Conservation (phyloP, 768 basidiomycete genomes). For the Asterophora parasitica region DNA sequence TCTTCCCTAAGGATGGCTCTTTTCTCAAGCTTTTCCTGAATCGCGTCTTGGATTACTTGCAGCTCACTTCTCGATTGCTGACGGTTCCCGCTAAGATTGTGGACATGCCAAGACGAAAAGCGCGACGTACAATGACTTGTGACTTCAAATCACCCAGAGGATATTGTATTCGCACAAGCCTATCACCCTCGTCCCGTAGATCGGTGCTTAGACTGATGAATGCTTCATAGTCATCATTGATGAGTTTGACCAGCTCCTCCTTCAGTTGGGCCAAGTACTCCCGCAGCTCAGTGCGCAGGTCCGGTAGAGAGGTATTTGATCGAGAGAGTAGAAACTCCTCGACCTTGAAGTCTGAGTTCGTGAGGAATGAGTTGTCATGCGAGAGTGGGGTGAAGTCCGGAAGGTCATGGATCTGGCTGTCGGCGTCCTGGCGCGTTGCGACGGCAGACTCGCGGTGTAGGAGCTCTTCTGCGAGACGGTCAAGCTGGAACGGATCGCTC, state of each 20-base stretch:
- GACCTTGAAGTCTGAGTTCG: constrained; percentile 65
- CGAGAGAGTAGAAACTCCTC: constrained; percentile 88
- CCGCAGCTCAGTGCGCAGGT: constrained; percentile 81
- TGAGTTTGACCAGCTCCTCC: constrained; percentile 91
- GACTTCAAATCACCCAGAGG: constrained; percentile 62
- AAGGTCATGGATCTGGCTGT: constrained; percentile 37
- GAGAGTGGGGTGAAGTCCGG: constrained; percentile 70
- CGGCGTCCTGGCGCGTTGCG: constrained; percentile 11
- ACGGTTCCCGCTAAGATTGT: background rate
- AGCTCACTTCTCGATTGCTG: constrained; percentile 64
- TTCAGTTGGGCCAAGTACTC: constrained; percentile 81
- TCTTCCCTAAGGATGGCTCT: constrained; percentile 78
- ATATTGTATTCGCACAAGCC: constrained; percentile 60
- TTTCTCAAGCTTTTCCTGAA: constrained; percentile 73
- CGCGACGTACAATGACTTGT: constrained; percentile 60
- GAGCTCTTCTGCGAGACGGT: constrained; percentile 71
- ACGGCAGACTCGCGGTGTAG: constrained; percentile 42
- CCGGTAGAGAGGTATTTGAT: constrained; percentile 78
- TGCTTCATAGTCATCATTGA: constrained; percentile 97
- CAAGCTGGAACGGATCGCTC: constrained; percentile 61
- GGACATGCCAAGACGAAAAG: background rate
- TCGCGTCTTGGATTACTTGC: constrained; percentile 61
- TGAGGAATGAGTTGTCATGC: constrained; percentile 72
- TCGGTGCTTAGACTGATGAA: constrained; percentile 96
- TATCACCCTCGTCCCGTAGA: constrained; percentile 75